Conservation (phyloP, 1,139 yeast species). For the Casaregolazyma suthepensis region DNA sequence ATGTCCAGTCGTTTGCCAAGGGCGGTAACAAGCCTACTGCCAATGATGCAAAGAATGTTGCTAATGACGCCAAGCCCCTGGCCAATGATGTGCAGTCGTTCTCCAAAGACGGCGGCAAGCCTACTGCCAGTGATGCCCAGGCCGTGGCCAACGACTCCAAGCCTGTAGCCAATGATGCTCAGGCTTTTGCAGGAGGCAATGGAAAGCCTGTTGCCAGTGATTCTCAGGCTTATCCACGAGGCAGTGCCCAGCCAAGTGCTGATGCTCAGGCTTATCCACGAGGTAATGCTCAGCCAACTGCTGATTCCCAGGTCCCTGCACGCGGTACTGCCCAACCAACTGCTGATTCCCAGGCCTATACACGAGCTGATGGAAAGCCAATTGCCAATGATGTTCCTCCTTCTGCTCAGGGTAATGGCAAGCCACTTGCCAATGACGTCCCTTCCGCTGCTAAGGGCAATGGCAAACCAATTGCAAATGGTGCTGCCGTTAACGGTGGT, state of each 20-base stretch:
- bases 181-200: not conserved
- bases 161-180: not conserved
- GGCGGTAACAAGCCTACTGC: no score
- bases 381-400: not conserved
- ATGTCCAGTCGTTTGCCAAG: no score
- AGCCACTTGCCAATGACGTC: not conserved
- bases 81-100: not conserved
- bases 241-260: no score
- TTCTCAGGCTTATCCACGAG: not conserved
- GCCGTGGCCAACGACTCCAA: no score
- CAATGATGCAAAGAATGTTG: no score
- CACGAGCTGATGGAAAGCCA: not conserved
- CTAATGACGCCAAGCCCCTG: not conserved
- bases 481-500: not conserved
- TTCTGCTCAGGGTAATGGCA: not conserved
- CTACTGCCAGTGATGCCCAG: no score
- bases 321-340: not conserved
- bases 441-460: not conserved
- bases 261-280: no score
- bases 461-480: not conserved
- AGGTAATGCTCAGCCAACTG: no score
- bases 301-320: no score
- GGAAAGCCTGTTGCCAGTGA: not conserved
- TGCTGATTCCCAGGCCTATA: not conserved
- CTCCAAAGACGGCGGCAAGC: no score